A percentile compares a stretch with the other conserved stretches of the same genome.
phyloP scores from a whole-genome alignment of 495 filamentous ascomycete genomes.

The Tuber melanosporum region DNA sequence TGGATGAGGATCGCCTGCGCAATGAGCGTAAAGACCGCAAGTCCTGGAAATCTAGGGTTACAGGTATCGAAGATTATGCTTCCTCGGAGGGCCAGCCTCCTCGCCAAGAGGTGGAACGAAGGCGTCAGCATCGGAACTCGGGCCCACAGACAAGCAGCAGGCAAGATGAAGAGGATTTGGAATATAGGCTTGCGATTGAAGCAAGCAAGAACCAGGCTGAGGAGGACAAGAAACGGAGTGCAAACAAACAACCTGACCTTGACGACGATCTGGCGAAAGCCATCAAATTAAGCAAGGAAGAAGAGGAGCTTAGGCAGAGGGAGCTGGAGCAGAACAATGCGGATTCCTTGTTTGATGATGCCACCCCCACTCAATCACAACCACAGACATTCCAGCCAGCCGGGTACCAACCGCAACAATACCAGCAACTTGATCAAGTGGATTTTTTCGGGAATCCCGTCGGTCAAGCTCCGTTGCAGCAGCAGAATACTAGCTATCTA shows the following conservation, averaged over 20 bases:
- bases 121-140: slow-evolving; percentile 42
- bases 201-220: slow-evolving; percentile 94
- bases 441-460: slow-evolving; percentile 97
- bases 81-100: slow-evolving; percentile 34
- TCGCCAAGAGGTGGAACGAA: slow-evolving; percentile 43
- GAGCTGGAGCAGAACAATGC: slow-evolving; percentile 90
- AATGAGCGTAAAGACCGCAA: slow-evolving; percentile 86
- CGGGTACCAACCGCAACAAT: slow-evolving; percentile 51
- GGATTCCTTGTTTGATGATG: slow-evolving; percentile 76
- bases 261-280: slow-evolving; percentile 91
- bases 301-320: slow-evolving; percentile 74
- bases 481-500: slow-evolving; percentile 76
- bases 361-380: slow-evolving; percentile 48
- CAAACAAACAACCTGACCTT: slow-evolving; percentile 49
- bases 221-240: slow-evolving; percentile 69
- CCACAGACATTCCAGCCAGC: slow-evolving; percentile 63
- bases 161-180: slow-evolving; percentile 72
- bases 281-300: slow-evolving; percentile 89
- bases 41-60: slow-evolving; percentile 93
- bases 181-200: slow-evolving; percentile 88
- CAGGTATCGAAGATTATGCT: slow-evolving; percentile 78
- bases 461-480: slow-evolving; percentile 48
- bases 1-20: slow-evolving; percentile 91
- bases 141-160: slow-evolving; percentile 24
- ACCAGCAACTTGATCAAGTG: slow-evolving; percentile 89